Evolutionary conservation across 2,329 filamentous ascomycete species (phyloP), one percentile per base, ranked within the genome.

Genomic region (Penicillium sp.): DNA sequence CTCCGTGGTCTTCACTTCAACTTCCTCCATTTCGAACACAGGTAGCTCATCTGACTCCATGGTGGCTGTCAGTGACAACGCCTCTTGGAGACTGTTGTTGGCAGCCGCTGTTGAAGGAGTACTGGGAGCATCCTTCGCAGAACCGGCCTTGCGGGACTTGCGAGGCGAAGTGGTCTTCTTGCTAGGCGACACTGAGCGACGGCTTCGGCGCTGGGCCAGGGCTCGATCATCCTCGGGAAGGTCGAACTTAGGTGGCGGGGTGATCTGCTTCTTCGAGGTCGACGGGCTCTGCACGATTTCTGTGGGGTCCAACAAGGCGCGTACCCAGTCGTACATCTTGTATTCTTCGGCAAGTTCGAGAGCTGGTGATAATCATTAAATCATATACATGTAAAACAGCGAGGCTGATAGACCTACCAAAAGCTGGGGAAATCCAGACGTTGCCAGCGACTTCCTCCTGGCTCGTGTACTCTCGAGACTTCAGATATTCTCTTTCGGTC

Each of bases 371-470:
- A 31, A 31, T 13, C 12, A 18, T 21, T 45, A 18, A 45, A 12
- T 23, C 10, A 15, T 16, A 10, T 36, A 12, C 15, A 26, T 15
- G n/a, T 15, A 28, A 42, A 15, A 12, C n/a, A 15, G 12, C 8
- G 18, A 31, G 28, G 38, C 23, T 15, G 29, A 39, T 42, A 6
- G 28, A 49, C 74, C 63, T 77, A 87, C 85, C 85, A 69, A 83
- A 77, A 60, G 87, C 81, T 6, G 93, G 91, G 43, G 90, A 85
- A 46, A 97, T 92, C 94, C 94, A 99, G 47, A 99, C 85, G 72
- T 96, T 99, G 42, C 94, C 94, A 24, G 94, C 94, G 28, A 94
- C 91, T 79, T 97, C 94, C 69, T 97, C 92, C 51, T 81, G 81
- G 64, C 91, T 95, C 9, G 92, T 95, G 28, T 87, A 87, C 31